phyloP scores from a whole-genome alignment of 208 protist genomes.

The Crithidia mellificae region DNA sequence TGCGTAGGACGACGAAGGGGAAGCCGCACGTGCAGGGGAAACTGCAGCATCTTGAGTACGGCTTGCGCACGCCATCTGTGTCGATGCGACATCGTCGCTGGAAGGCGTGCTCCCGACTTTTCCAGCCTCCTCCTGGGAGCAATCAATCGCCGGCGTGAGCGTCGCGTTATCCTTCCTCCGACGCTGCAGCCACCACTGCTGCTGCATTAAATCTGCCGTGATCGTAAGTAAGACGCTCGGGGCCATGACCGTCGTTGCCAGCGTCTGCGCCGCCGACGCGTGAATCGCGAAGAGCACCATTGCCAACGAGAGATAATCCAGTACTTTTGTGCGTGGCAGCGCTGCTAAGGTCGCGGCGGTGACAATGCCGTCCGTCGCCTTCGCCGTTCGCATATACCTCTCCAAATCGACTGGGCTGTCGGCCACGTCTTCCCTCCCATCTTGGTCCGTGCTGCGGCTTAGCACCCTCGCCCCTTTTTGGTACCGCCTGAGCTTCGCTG shows the following conservation, averaged over 20 bases:
- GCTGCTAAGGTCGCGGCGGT: no score
- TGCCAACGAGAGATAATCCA: no score
- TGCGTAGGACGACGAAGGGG: conserved; percentile 9
- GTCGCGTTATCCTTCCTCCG: background rate
- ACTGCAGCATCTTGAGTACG: background rate
- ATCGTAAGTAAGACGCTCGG: conserved; percentile 2
- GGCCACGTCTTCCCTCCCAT: no score
- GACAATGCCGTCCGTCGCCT: no score
- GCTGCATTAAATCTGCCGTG: conserved; percentile 10
- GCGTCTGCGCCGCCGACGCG: background rate
- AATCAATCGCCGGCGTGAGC: no score
- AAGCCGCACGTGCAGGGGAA: background rate
- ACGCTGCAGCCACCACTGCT: conserved; percentile 2
- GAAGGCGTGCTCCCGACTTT: background rate
- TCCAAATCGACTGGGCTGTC: no score
- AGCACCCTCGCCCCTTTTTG: background rate
- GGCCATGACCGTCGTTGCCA: background rate
- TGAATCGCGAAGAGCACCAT: conserved; percentile 7
- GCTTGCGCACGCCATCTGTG: background rate
- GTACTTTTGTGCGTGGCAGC: no score
- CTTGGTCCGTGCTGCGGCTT: no score
- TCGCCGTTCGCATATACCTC: no score
- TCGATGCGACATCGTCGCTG: background rate
- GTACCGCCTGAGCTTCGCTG: no score
- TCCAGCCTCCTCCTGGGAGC: no score